Evolutionary conservation across 73 alveolate species (phyloP), one percentile per base, ranked within the genome.

Genomic region (Durusdinium trenchii): DNA sequence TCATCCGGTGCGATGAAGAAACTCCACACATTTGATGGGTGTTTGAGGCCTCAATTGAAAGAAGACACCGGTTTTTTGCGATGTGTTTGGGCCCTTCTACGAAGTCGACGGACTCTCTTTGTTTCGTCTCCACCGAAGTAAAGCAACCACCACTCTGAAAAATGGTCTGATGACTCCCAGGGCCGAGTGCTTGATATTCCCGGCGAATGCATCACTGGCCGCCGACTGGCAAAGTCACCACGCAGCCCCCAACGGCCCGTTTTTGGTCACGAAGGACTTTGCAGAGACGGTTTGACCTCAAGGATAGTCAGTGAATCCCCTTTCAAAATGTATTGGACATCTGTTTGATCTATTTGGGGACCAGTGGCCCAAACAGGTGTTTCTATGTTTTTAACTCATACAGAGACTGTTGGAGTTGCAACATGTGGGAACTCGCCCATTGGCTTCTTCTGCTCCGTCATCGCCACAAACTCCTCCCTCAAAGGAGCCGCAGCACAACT

Each of bases 401-500:
- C n/a, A 60, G 18, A 23, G n/a, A n/a, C n/a, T n/a, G n/a, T 57
- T 57, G 23, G 69, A 57, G 18, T 32, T 60, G 18, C 1, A 60
- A 60, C n/a, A 2, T 32, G 30, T n/a, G 7, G n/a, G 30, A 60
- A 60, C 73, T 23, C 73, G 30, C 1, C n/a, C 18, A 60, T 23
- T 60, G 73, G 30, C 30, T 0, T 2, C 18, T 57, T 23, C 18
- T 60, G 73, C 73, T 60, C 73, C 73, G 18, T 23, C 3, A 23
- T 32, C 73, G n/a, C 18, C 30, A 23, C 73, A 23, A 64, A 1
- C 20, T 32, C 28, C 42, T 64, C 45, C 6, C 79, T 10, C 45
- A 43, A 16, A 64, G 36, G 50, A 47, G 92, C 32, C 48, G 57
- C 71, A 64, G 96, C 96, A 90, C 96, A 90, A 62, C 95, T 87